Percentiles rank a stretch among this genome's conserved stretches.
phyloP scores from a whole-genome alignment of 768 basidiomycete species.

The Mycena belliarum region DNA sequence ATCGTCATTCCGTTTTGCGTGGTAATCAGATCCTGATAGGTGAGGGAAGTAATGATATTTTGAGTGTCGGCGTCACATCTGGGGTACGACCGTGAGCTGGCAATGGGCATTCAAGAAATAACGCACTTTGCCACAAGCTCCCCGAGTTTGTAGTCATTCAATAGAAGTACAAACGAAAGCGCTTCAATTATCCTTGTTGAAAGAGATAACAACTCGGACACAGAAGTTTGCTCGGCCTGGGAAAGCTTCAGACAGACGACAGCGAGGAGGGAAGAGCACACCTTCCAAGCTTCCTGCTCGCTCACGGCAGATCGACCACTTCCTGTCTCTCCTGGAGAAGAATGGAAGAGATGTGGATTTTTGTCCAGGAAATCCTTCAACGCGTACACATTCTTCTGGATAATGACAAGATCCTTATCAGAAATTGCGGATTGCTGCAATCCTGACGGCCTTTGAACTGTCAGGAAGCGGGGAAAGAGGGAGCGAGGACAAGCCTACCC shows the following conservation, averaged over 20 bases:
- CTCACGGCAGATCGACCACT: slow-evolving; percentile 57
- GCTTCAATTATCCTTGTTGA: slow-evolving; percentile 90
- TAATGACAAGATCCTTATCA: slow-evolving; percentile 62
- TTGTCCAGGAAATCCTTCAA: slow-evolving; percentile 76
- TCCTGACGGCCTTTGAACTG: slow-evolving; percentile 37
- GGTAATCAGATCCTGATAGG: slow-evolving; percentile 87
- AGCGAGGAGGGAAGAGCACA: slow-evolving; percentile 30
- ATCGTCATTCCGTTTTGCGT: slow-evolving; percentile 83
- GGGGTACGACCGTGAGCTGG: background rate
- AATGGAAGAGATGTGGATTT: slow-evolving; percentile 85
- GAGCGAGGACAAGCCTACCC: slow-evolving; percentile 44
- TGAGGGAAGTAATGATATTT: slow-evolving; percentile 64
- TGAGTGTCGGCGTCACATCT: slow-evolving; percentile 79
- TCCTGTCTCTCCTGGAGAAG: slow-evolving; percentile 68
- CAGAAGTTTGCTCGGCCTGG: slow-evolving; percentile 81
- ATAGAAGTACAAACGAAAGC: slow-evolving; percentile 86
- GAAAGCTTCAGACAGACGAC: background rate
- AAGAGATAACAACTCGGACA: slow-evolving; percentile 73
- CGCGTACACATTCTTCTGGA: slow-evolving; percentile 78
- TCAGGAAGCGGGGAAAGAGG: background rate
- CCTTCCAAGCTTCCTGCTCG: slow-evolving; percentile 91
- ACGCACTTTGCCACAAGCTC: slow-evolving; percentile 82
- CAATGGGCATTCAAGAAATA: background rate
- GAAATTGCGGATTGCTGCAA: slow-evolving; percentile 62
- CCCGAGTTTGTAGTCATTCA: slow-evolving; percentile 88